Evolutionary conservation across 805 yeast genomes (phyloP).

Genomic region (Torulaspora quercuum): DNA sequence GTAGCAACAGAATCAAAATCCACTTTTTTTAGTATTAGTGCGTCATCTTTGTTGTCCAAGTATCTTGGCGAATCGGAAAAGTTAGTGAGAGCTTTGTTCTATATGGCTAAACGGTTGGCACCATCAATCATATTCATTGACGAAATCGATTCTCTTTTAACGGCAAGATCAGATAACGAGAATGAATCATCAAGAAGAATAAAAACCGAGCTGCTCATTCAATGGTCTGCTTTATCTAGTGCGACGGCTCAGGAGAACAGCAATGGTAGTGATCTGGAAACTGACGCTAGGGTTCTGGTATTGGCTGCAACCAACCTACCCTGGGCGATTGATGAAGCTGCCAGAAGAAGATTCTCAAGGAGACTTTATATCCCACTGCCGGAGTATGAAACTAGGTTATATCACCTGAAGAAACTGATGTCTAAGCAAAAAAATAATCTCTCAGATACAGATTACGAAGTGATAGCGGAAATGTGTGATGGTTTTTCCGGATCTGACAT

Average conservation of each 20-base stretch:
- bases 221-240: slow-evolving; percentile 89
- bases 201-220: slow-evolving; percentile 89
- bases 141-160: slow-evolving; percentile 87
- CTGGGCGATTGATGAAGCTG: slow-evolving; percentile 98
- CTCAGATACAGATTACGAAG: slow-evolving; percentile 56
- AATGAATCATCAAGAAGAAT: slow-evolving; percentile 88
- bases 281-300: slow-evolving; percentile 69
- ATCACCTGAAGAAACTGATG: slow-evolving; percentile 68
- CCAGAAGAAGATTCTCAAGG: slow-evolving; percentile 87
- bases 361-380: slow-evolving; percentile 94
- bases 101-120: slow-evolving; percentile 78
- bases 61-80: slow-evolving; percentile 87
- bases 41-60: slow-evolving; percentile 83
- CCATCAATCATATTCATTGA: slow-evolving; percentile 95
- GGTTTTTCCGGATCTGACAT: slow-evolving; percentile 92
- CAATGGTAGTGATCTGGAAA: slow-evolving; percentile 40
- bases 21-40: slow-evolving; percentile 87
- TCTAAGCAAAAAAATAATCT: slow-evolving; percentile 66
- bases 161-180: slow-evolving; percentile 74
- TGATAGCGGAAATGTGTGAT: slow-evolving; percentile 64
- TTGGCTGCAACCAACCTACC: slow-evolving; percentile 95
- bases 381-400: slow-evolving; percentile 73
- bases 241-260: slow-evolving; percentile 61
- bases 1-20: slow-evolving; percentile 96
- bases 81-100: slow-evolving; percentile 82